Conservation (phyloP, 176 grass and related monocot genomes). For the Saccharum officinarum region DNA sequence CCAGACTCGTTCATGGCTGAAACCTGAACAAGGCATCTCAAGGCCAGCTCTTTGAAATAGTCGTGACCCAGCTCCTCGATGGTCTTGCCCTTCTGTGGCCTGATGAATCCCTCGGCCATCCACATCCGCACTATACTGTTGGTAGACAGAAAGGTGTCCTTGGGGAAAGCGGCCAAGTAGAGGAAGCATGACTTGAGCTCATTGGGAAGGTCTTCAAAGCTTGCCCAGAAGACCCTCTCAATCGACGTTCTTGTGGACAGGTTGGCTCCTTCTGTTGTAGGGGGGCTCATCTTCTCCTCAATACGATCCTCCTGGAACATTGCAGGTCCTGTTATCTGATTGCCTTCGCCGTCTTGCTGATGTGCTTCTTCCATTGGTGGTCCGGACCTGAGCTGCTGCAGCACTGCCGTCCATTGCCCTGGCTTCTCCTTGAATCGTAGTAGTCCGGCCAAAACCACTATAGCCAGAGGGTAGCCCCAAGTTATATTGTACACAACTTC, state of each 20-base stretch:
- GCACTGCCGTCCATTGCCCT: conserved; percentile 8
- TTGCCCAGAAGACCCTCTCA: conserved; percentile 2
- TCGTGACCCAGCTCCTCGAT: not conserved
- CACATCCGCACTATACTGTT: not conserved
- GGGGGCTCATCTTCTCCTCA: not conserved
- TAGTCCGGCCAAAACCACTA: conserved; percentile 22
- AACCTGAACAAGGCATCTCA: not conserved
- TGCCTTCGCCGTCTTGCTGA: not conserved
- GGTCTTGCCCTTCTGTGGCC: not conserved
- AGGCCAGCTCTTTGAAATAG: not conserved
- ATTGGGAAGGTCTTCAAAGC: not conserved
- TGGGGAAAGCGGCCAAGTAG: not conserved
- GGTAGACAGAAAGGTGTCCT: not conserved
- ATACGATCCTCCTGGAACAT: not conserved
- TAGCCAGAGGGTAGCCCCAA: conserved; percentile 22
- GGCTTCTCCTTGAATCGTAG: conserved; percentile 27
- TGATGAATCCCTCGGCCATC: not conserved
- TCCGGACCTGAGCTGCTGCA: not conserved
- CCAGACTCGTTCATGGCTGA: not conserved
- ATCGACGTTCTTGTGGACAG: conserved; percentile 3
- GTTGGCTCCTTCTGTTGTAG: not conserved
- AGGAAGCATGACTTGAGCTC: not conserved
- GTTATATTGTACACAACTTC: conserved; percentile 6
- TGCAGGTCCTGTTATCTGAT: not conserved
- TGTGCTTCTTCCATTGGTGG: not conserved